Conservation (phyloP, 2,329 filamentous ascomycete genomes). For the Cucurbitaria berberidis region DNA sequence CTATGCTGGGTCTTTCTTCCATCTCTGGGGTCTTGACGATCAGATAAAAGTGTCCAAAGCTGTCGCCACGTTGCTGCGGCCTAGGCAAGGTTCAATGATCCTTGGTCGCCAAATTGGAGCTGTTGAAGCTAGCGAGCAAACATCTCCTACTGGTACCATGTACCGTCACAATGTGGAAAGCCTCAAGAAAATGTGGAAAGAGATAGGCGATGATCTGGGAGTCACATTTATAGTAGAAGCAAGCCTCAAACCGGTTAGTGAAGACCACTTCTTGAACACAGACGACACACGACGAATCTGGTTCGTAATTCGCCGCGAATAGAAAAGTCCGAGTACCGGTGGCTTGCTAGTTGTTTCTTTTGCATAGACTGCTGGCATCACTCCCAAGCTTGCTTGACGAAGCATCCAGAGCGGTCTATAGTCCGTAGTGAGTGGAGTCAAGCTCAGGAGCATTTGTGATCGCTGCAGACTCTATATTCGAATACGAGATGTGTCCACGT, state of each 20-base stretch:
- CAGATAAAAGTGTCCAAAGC: constrained; percentile 41
- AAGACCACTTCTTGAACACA: constrained; percentile 16
- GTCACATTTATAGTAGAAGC: constrained; percentile 30
- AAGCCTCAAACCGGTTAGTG: constrained; percentile 13
- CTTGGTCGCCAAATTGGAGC: constrained; percentile 60
- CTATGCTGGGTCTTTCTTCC: constrained; percentile 52
- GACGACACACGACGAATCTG: constrained; percentile 24
- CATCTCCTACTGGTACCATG: constrained; percentile 22
- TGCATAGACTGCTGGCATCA: neutral
- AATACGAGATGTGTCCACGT: neutral
- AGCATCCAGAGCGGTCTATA: neutral
- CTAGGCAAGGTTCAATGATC: constrained; percentile 55
- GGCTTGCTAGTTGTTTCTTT: neutral
- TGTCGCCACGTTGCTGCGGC: constrained; percentile 41
- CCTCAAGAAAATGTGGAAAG: constrained; percentile 48
- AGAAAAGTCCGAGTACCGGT: constrained; percentile 6
- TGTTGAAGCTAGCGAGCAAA: constrained; percentile 24
- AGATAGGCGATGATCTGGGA: constrained; percentile 43
- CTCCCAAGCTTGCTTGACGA: neutral
- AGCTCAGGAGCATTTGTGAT: constrained; percentile 1
- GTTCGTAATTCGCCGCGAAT: constrained; percentile 31
- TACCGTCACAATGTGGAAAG: constrained; percentile 45
- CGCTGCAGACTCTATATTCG: neutral
- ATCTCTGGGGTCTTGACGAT: constrained; percentile 48
- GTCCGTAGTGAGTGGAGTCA: neutral